Base-by-base conservation (phyloP, 192 early-diverging fungal species). In the Podila horticola region DNA sequence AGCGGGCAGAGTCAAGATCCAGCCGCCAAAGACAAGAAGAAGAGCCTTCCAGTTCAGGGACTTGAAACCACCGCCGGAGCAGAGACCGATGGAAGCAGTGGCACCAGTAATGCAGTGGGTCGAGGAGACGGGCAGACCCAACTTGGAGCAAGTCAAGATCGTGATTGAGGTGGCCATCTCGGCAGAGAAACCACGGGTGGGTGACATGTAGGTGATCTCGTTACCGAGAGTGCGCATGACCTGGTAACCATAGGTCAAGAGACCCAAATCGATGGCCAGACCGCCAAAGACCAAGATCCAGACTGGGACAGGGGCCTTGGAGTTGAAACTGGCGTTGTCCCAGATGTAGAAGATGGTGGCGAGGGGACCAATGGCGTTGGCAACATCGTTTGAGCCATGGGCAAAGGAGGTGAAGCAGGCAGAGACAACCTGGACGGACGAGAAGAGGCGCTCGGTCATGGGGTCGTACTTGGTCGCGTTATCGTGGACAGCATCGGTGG, bases 61-160 rank as follows among this genome's bases (percentile, higher is more conserved):
- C 20, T 83, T 86, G 38, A 82, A 69, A 67, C 74, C 88, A 51
- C 68, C 83, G 49, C 92, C 92, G 63, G 92, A 93, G 22, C 58
- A 62, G 30, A 96, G 87, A 51, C 95, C 95, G 64, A 96, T 90
- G 17, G 84, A 87, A 2, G 88, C 75, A 9, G 93, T 92, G n/a
- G 95, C 91, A 45, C 95, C 94, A 34, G 91, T 92, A 51, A 95
- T 94, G 82, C 94, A 96, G 72, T 95, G 94, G 2, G 95, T 95
- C 5, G 95, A 96, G n/a, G 94, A 95, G 12, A 96, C 94, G 13
- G 95, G 95, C 8, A 96, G 84, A 30, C 88, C 91, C 34, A 96
- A 68, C 82, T 92, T 92, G 51, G 93, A 93, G 62, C 93, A 92
- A 0, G 94, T 94, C 50, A 96, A 86, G 22, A 96, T 94, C 12